Conservation (phyloP, 257 asterid species). For the Salvia rosmarinus region DNA sequence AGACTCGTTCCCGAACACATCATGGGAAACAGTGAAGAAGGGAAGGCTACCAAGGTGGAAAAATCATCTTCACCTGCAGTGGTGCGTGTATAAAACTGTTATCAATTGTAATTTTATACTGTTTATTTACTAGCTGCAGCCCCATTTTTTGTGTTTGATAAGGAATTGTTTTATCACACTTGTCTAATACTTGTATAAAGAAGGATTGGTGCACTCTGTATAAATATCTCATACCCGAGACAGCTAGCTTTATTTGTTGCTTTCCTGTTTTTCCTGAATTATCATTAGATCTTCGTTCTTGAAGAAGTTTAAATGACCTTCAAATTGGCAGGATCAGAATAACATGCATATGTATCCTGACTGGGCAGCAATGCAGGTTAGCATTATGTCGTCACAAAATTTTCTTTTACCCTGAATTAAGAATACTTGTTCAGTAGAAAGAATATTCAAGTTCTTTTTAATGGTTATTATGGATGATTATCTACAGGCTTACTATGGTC, state of each 20-base stretch:
- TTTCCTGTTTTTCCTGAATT: constrained; percentile 2
- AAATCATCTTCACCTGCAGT: constrained; percentile 55
- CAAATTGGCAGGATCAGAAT: constrained; percentile 73
- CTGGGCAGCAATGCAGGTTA: constrained; percentile 98
- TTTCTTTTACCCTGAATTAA: background rate
- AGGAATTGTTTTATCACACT: constrained; percentile 4
- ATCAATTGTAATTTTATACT: constrained; percentile 4
- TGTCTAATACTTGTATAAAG: background rate
- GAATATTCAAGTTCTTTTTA: constrained; percentile 6
- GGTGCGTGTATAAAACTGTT: constrained; percentile 48
- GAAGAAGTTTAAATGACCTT: constrained; percentile 31
- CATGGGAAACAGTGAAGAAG: constrained; percentile 88
- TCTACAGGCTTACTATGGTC: constrained; percentile 86
- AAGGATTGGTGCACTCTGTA: background rate
- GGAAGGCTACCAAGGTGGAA: constrained; percentile 64
- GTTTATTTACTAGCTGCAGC: background rate
- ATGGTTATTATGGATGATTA: constrained; percentile 14
- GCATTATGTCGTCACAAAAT: background rate
- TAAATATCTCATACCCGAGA: background rate
- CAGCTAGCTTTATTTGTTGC: background rate
- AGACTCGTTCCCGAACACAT: constrained; percentile 29
- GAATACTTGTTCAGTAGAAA: constrained; percentile 6
- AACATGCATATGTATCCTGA: constrained; percentile 79
- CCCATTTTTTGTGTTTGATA: background rate
- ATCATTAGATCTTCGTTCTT: constrained; percentile 28